A percentile compares a stretch with the other conserved stretches of the same genome.
Evolutionary conservation across 257 asterid species (phyloP).

Genomic region (Solanum etuberosum): DNA sequence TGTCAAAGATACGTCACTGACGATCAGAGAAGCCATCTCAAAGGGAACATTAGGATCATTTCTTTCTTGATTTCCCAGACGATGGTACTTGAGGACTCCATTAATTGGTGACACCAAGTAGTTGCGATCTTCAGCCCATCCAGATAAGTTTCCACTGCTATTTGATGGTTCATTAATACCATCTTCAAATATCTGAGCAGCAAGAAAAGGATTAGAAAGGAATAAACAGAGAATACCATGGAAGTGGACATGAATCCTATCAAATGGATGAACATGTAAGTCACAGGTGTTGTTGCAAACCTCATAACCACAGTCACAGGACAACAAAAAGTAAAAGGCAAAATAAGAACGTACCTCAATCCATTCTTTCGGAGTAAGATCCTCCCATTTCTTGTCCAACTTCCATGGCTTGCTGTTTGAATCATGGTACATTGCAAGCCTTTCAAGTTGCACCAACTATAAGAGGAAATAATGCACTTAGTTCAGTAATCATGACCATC

Average conservation of each 20-base stretch:
- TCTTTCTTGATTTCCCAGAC: conserved; percentile 89
- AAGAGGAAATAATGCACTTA: conserved; percentile 11
- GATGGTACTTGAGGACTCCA: conserved; percentile 89
- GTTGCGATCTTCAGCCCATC: conserved; percentile 64
- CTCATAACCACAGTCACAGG: not conserved
- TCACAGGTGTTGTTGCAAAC: not conserved
- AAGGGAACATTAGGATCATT: conserved; percentile 69
- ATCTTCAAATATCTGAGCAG: conserved; percentile 77
- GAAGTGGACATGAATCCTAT: not conserved
- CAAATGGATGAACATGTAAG: not conserved
- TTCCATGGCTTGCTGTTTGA: conserved; percentile 79
- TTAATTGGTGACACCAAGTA: conserved; percentile 90
- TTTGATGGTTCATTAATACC: conserved; percentile 66
- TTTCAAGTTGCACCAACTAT: conserved; percentile 90
- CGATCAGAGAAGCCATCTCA: conserved; percentile 81
- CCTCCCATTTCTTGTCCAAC: conserved; percentile 91
- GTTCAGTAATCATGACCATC: conserved; percentile 3
- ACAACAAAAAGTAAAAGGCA: not conserved
- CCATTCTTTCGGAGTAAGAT: conserved; percentile 90
- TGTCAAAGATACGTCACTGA: conserved; percentile 76
- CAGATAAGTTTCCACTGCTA: conserved; percentile 25
- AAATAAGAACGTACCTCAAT: conserved; percentile 51
- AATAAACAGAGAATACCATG: not conserved
- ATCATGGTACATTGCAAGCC: conserved; percentile 98
- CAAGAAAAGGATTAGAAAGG: not conserved